Percentiles rank a stretch among this genome's conserved stretches.
Evolutionary conservation across 2,329 filamentous ascomycete genomes (phyloP).

Genomic region (Exophiala oligosperma): DNA sequence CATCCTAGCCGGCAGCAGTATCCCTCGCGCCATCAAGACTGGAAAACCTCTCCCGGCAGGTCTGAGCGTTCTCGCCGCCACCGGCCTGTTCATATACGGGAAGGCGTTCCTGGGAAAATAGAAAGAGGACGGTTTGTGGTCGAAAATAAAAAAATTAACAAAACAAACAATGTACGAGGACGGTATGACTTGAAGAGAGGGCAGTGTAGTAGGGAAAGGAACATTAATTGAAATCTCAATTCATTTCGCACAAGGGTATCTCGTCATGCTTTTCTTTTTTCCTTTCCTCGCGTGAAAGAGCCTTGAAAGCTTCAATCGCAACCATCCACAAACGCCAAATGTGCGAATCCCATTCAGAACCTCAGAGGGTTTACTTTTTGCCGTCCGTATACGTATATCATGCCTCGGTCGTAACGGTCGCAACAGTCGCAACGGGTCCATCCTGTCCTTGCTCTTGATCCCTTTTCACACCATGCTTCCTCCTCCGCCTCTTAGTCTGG

Average conservation of each 20-base stretch:
- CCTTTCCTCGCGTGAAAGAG: background rate
- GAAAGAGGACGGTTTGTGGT: background rate
- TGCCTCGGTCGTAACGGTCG: background rate
- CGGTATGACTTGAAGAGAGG: no score
- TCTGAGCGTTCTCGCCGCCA: slow-evolving; percentile 74
- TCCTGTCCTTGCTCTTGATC: background rate
- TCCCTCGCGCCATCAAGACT: slow-evolving; percentile 81
- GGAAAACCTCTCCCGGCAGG: slow-evolving; percentile 79
- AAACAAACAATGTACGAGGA: background rate
- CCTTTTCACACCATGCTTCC: slow-evolving; percentile 1
- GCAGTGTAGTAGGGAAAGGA: no score
- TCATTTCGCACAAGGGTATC: slow-evolving; percentile 11
- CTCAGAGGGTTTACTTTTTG: no score
- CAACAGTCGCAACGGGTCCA: background rate
- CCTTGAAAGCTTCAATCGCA: no score
- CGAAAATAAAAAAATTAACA: background rate
- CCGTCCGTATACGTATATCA: background rate
- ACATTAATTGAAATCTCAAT: background rate
- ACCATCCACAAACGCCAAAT: background rate
- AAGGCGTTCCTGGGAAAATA: slow-evolving; percentile 55
- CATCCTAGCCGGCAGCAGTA: slow-evolving; percentile 78
- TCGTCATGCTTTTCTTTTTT: background rate
- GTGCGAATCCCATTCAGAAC: background rate
- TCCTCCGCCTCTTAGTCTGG: slow-evolving; percentile 13
- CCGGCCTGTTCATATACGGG: slow-evolving; percentile 79